Percentiles rank a stretch among this genome's conserved stretches.
Evolutionary conservation across 2,329 filamentous ascomycete genomes (phyloP).

Genomic region (Hymenoscyphus fructigenus): DNA sequence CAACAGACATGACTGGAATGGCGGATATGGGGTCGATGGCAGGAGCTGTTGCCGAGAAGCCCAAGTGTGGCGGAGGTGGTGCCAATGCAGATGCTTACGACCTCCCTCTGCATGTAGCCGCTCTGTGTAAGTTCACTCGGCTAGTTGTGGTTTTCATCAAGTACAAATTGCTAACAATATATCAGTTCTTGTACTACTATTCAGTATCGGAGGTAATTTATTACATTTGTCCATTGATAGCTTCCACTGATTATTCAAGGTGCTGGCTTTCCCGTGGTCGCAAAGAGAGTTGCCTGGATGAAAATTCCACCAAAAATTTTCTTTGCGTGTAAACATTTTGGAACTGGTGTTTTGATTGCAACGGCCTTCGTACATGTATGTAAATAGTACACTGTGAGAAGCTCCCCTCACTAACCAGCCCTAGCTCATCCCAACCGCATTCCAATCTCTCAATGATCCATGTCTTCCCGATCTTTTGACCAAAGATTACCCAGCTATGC

Average conservation of each 20-base stretch:
- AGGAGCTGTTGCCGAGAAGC: constrained; percentile 8
- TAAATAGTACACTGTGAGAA: not conserved
- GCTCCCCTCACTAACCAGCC: constrained; percentile 21
- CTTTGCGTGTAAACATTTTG: constrained; percentile 70
- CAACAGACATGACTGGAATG: not conserved
- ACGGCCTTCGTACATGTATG: constrained; percentile 72
- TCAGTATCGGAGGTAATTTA: constrained; percentile 16
- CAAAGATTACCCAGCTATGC: constrained; percentile 46
- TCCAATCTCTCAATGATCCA: constrained; percentile 64
- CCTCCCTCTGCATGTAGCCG: constrained; percentile 65
- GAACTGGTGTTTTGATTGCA: constrained; percentile 77
- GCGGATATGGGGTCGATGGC: not conserved
- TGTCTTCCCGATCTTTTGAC: constrained; percentile 52
- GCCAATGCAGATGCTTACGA: constrained; percentile 51
- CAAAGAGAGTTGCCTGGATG: constrained; percentile 44
- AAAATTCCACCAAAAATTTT: constrained; percentile 57
- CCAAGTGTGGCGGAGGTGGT: constrained; percentile 21
- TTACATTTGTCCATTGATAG: constrained; percentile 19
- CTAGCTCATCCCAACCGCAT: constrained; percentile 64
- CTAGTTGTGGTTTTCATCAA: not conserved
- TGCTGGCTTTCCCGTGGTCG: constrained; percentile 58
- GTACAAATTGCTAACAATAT: constrained; percentile 2
- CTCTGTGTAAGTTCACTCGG: constrained; percentile 42
- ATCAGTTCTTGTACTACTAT: constrained; percentile 6
- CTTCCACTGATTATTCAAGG: constrained; percentile 54